Base-by-base conservation (phyloP, 1,284 basidiomycete species). In the Athelia sp. region DNA sequence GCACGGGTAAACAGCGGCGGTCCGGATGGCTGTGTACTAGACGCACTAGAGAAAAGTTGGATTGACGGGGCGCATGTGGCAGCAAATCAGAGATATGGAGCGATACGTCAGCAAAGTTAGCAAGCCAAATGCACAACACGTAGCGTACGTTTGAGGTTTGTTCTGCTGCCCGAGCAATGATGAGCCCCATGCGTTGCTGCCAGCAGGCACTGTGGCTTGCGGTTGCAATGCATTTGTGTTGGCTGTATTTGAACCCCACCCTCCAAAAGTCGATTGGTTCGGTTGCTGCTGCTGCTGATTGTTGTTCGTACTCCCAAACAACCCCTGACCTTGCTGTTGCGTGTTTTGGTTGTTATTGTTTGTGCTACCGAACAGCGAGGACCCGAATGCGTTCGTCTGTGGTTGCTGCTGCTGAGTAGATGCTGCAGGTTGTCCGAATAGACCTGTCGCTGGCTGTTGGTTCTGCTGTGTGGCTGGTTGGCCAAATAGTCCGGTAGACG, bases 1-100 rank as follows among this genome's bases (percentile, higher is more conserved):
- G 81, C 78, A 62, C 82, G 88, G 15, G 76, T 79, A 58, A 89
- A 84, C 1, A 73, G 63, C n/a, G 76, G 73, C 22, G 72, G 67
- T 2, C 72, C 73, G 24, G 55, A 52, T 19, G 57, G 48, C n/a
- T n/a, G n/a, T 31, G 60, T 53, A 14, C 59, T 61, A 11, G 65
- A 56, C 48, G 58, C 50, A 24, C 56, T 61, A 48, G 48, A 6
- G 32, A 18, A 52, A 49, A 13, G 2, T 26, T 43, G 49, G 26
- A 15, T 38, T 52, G 38, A 42, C 32, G 29, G 44, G 34, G n/a
- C 14, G 6, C 21, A 31, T 53, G 40, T 17, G 34, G 35, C 47
- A 31, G 23, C 17, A 17, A 49, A 24, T 36, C 44, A n/a, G 24
- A 45, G 22, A 46, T 22, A 23, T n/a, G n/a, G n/a, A n/a, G n/a